A percentile compares a stretch with the other conserved stretches of the same genome.
Evolutionary conservation across 257 asterid species (phyloP).

Genomic region (Petunia secreta): DNA sequence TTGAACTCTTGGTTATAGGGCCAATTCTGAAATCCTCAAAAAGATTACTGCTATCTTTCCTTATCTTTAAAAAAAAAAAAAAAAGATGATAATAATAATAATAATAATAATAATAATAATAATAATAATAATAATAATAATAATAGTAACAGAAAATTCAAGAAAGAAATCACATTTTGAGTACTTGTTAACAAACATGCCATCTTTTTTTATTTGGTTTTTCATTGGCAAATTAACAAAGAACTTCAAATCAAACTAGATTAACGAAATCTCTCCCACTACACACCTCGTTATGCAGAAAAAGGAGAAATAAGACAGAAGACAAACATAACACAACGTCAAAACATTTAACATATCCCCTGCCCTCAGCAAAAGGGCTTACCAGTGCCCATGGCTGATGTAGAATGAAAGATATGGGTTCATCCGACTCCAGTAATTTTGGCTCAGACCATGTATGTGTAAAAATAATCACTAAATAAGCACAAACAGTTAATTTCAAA

Average conservation of each 20-base stretch:
- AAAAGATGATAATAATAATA: no score
- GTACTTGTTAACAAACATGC: neutral
- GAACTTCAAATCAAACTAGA: neutral
- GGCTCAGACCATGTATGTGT: no score
- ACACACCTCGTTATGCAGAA: neutral
- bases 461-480: no score
- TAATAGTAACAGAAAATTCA: neutral
- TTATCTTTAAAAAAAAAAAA: neutral
- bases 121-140: no score
- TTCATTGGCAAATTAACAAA: neutral
- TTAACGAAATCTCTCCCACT: neutral
- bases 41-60: neutral
- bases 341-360: neutral
- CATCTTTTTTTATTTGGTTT: neutral
- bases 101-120: no score
- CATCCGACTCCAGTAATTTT: no score
- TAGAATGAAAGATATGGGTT: no score
- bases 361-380: neutral
- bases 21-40: neutral
- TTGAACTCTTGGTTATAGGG: neutral
- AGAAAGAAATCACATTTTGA: neutral
- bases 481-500: no score
- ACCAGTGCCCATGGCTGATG: neutral
- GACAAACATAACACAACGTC: neutral
- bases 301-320: neutral